Conservation (phyloP, 2,329 filamentous ascomycete genomes). For the Penicillium brasilianum region DNA sequence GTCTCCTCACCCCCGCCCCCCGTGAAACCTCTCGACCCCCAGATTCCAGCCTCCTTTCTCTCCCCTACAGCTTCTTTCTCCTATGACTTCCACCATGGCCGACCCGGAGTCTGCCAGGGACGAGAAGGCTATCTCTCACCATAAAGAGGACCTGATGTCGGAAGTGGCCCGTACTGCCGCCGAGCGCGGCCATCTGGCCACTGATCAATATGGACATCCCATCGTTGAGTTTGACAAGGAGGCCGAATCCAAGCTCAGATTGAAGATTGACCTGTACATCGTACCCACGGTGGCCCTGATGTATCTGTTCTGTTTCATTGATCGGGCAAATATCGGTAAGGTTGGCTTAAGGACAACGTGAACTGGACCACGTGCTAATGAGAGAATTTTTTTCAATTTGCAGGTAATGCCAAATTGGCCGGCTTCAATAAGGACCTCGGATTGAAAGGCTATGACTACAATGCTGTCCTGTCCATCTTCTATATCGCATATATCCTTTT, state of each 20-base stretch:
- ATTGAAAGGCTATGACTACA: conserved; percentile 70
- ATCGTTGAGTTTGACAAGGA: conserved; percentile 61
- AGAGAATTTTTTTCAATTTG: background rate
- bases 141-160: conserved; percentile 23
- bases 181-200: conserved; percentile 53
- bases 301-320: conserved; percentile 76
- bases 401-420: conserved; percentile 71
- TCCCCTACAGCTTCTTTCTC: background rate
- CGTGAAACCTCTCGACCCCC: background rate
- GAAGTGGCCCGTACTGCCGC: conserved; percentile 45
- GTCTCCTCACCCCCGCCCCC: background rate
- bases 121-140: conserved; percentile 28
- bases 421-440: conserved; percentile 67
- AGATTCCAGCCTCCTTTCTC: background rate
- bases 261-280: conserved; percentile 69
- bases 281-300: conserved; percentile 69
- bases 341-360: background rate
- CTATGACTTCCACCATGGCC: conserved; percentile 15
- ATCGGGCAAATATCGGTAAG: conserved; percentile 72
- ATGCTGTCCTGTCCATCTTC: conserved; percentile 69
- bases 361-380: background rate
- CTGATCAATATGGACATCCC: conserved; percentile 58
- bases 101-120: conserved; percentile 22
- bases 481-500: conserved; percentile 76
- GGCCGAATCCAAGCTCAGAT: conserved; percentile 62